Percentiles rank a stretch among this genome's conserved stretches.
These are phyloP conservation scores for Sutorius eximius DNA, from an alignment of 1,284 basidiomycete species.

Conservation along the genomic window DNA sequence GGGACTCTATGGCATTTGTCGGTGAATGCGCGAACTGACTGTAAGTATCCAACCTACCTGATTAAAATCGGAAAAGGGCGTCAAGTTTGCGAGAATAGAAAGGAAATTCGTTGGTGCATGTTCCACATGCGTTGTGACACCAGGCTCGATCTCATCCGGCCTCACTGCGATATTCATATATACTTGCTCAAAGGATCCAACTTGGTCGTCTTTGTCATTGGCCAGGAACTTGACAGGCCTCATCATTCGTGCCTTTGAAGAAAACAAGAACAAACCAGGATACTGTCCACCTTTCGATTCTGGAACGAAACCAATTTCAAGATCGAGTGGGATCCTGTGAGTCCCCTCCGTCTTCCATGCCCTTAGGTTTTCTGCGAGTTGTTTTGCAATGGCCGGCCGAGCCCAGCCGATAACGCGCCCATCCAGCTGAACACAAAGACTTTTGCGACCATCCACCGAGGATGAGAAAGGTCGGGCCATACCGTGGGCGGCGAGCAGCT, in stretches of 20 bases:
- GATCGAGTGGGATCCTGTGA: conserved; percentile 84
- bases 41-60: conserved; percentile 53
- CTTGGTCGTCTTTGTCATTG: conserved; percentile 86
- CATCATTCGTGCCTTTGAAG: conserved; percentile 93
- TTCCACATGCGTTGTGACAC: conserved; percentile 89
- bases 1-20: conserved; percentile 54
- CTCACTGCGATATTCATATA: conserved; percentile 98
- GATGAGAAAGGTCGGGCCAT: conserved; percentile 91
- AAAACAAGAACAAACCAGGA: conserved; percentile 94
- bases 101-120: conserved; percentile 94
- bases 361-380: conserved; percentile 83
- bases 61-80: conserved; percentile 95
- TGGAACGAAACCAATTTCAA: conserved; percentile 95
- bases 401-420: conserved; percentile 97
- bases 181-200: conserved; percentile 98
- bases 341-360: conserved; percentile 94
- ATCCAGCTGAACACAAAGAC: conserved; percentile 91
- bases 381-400: conserved; percentile 68
- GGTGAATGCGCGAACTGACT: conserved; percentile 1
- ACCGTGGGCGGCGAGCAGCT: conserved; percentile 83
- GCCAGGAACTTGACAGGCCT: conserved; percentile 90
- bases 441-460: conserved; percentile 77
- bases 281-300: conserved; percentile 93
- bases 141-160: conserved; percentile 83
- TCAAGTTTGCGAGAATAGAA: conserved; percentile 81